Base-by-base conservation (phyloP, 371 early-diverging fungal species). In the Syncephalastrum racemosum region DNA sequence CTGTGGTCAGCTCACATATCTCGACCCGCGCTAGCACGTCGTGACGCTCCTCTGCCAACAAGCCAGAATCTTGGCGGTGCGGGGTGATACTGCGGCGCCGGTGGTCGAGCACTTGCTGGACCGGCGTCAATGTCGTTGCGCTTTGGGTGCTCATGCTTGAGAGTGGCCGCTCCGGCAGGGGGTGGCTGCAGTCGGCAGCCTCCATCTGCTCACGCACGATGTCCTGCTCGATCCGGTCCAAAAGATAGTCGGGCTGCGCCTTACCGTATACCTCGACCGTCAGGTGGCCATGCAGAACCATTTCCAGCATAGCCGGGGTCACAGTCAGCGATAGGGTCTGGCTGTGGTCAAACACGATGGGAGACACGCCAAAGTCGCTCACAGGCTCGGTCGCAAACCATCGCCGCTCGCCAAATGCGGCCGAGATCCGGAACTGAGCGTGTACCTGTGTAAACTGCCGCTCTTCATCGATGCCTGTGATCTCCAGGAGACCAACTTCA, bases 391-490 rank as follows among this genome's bases (percentile, higher is more conserved):
- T 85, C 0, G 84, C 69, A 63, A 31, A 61, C 53, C 25, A 46
- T 55, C 40, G 23, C 47, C 19, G 71, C 62, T 54, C 62, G 13
- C 83, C 85, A 66, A 89, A 85, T 8, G 14, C 36, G 3, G 79
- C 75, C 4, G 83, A 83, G 1, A 85, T 48, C 50, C 88, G 80
- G 66, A 91, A 85, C 46, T 91, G 92, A 44, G 86, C 87, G 64
- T 93, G 92, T 5, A 91, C 82, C 49, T 84, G 84, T n/a, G 87
- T 83, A 62, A 79, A 86, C 39, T 83, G 74, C 12, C 62, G 50
- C 56, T 91, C 90, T 44, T 67, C 68, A 18, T 58, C 57, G 2
- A 94, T 56, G 4, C 90, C 92, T 4, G 63, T 68, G 7, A 93
- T 49, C 18, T 85, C 79, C 18, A 85, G 50, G 6, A 94, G 64